Conservation (phyloP, 2,329 filamentous ascomycete species). For the Sporothrix brasiliensis region DNA sequence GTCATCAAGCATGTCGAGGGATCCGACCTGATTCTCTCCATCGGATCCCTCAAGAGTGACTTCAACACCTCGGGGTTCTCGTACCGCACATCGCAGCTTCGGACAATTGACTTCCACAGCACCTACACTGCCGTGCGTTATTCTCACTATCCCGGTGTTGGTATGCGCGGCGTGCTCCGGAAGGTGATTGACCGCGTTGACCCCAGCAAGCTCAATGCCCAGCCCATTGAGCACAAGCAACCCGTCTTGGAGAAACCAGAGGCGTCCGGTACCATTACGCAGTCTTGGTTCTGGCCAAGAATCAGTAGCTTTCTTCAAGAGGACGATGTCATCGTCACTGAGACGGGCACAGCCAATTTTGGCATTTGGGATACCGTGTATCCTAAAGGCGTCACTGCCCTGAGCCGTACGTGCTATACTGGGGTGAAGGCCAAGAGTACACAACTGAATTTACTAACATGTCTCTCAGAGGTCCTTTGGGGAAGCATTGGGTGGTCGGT, state of each 20-base stretch:
- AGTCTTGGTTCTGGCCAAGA: constrained; percentile 37
- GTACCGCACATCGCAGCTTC: constrained; percentile 74
- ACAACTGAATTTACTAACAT: constrained; percentile 13
- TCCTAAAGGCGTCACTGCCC: constrained; percentile 66
- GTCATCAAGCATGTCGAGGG: constrained; percentile 67
- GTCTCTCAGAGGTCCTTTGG: constrained; percentile 54
- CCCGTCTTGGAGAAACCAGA: constrained; percentile 40
- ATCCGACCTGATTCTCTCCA: constrained; percentile 70
- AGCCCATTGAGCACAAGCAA: constrained; percentile 57
- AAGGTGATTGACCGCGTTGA: constrained; percentile 67
- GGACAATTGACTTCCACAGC: constrained; percentile 80
- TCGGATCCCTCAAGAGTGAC: constrained; percentile 70
- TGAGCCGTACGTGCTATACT: constrained; percentile 52
- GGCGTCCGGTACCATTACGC: constrained; percentile 33
- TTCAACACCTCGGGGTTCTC: constrained; percentile 85
- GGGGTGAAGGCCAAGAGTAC: neutral
- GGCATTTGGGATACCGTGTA: constrained; percentile 86
- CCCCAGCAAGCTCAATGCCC: constrained; percentile 59
- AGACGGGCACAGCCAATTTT: constrained; percentile 86
- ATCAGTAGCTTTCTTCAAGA: constrained; percentile 43
- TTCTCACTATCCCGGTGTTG: constrained; percentile 75
- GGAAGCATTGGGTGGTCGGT: constrained; percentile 66
- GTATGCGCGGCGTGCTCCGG: constrained; percentile 75
- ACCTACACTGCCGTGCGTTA: constrained; percentile 73
- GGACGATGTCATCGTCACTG: constrained; percentile 78